Percentiles rank a stretch among this genome's conserved stretches.
Evolutionary conservation across 371 early-diverging fungal species (phyloP).

Genomic region (Mortierella sp.): DNA sequence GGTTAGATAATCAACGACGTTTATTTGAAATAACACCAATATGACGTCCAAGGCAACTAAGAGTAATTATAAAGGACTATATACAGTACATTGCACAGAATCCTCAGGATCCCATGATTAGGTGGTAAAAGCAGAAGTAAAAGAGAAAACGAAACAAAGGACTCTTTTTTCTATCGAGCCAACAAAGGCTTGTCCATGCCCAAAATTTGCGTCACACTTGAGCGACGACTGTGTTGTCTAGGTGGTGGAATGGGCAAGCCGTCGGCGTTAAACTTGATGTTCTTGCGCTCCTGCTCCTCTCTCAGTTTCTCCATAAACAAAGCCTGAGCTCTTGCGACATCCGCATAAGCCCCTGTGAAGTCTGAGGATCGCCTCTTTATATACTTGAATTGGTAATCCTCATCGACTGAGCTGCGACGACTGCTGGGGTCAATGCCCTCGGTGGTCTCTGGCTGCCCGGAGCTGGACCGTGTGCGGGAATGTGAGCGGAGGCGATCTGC

Average conservation of each 20-base stretch:
- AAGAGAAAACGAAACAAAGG: background rate
- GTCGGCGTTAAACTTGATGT: constrained; percentile 24
- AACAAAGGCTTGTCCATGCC: constrained; percentile 29
- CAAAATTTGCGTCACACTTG: constrained; percentile 24
- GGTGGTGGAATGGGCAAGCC: constrained; percentile 34
- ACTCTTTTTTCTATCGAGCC: constrained; percentile 1
- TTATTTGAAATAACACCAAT: too few species aligned
- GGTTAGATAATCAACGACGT: too few species aligned
- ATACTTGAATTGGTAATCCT: constrained; percentile 19
- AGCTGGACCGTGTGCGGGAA: constrained; percentile 19
- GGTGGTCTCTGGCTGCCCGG: constrained; percentile 10
- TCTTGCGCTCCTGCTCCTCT: constrained; percentile 22
- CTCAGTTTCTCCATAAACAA: constrained; percentile 30
- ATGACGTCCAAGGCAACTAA: too few species aligned
- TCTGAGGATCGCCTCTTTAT: constrained; percentile 10
- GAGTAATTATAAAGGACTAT: too few species aligned
- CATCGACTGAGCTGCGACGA: constrained; percentile 8
- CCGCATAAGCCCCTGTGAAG: constrained; percentile 27
- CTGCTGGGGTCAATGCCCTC: background rate
- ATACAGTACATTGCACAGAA: too few species aligned
- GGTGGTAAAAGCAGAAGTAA: background rate
- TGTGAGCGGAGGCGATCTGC: constrained; percentile 28
- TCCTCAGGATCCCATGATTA: too few species aligned
- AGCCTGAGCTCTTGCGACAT: constrained; percentile 30
- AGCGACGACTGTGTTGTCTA: constrained; percentile 8